Evolutionary conservation across 1,139 yeast genomes (phyloP).

Genomic region (Blastobotrys raffinosifermentans): DNA sequence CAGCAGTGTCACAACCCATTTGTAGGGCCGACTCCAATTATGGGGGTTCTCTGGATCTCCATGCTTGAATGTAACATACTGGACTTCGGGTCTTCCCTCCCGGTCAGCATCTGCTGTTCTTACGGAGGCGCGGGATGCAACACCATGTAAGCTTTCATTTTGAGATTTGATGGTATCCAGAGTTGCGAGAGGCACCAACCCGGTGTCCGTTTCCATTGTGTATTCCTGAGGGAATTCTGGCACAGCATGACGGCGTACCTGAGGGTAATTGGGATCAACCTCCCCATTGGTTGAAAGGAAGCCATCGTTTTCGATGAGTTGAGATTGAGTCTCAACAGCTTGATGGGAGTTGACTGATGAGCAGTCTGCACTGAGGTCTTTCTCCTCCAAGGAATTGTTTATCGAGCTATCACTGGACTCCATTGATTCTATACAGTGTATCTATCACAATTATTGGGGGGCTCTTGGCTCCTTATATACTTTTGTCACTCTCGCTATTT

Average conservation of each 20-base stretch:
- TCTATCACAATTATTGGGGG: no score
- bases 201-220: not conserved
- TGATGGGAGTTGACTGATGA: no score
- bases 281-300: no score
- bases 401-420: no score
- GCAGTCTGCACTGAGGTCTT: no score
- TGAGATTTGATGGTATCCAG: slow-evolving; percentile 4
- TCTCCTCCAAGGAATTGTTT: no score
- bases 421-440: no score
- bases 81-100: not conserved
- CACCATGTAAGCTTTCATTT: no score
- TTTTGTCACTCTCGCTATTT: no score
- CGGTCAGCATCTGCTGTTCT: not conserved
- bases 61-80: slow-evolving; percentile 40
- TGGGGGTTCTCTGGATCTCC: slow-evolving; percentile 84
- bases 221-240: slow-evolving; percentile 1
- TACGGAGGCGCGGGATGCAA: not conserved
- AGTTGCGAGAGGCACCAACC: not conserved
- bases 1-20: slow-evolving; percentile 65
- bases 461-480: no score
- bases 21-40: slow-evolving; percentile 58
- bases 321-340: no score
- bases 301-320: no score
- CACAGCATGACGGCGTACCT: not conserved
- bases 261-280: not conserved